phyloP scores from a whole-genome alignment of 345 rosid genomes.

The Salix koriyanagi region DNA sequence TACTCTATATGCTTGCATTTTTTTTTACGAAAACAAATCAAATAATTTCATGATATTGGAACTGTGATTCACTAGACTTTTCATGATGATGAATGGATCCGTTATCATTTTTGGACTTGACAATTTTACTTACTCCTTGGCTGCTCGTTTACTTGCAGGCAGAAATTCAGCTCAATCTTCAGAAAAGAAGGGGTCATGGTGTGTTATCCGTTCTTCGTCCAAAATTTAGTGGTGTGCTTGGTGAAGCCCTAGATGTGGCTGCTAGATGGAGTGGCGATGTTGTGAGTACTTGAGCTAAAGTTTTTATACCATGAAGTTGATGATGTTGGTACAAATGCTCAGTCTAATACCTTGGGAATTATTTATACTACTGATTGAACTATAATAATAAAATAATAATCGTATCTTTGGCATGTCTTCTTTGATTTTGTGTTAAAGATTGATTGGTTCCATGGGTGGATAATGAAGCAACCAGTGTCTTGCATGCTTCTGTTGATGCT shows the following conservation, averaged over 20 bases:
- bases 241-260: constrained; percentile 91
- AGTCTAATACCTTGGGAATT: constrained; percentile 6
- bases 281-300: constrained; percentile 49
- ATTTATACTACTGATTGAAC: neutral
- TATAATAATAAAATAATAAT: neutral
- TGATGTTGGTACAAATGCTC: constrained; percentile 1
- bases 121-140: neutral
- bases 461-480: neutral
- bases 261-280: constrained; percentile 99
- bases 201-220: constrained; percentile 79
- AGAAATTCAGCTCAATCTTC: constrained; percentile 94
- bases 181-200: constrained; percentile 93
- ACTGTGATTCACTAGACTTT: neutral
- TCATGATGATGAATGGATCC: constrained; percentile 1
- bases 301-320: constrained; percentile 3
- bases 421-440: neutral
- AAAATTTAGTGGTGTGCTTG: constrained; percentile 93
- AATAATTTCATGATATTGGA: too few species aligned
- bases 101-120: neutral
- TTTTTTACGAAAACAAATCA: neutral
- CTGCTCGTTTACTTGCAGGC: constrained; percentile 54
- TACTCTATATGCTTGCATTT: neutral
- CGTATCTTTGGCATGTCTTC: neutral
- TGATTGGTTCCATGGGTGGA: neutral
- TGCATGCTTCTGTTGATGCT: constrained; percentile 1